Percentiles rank a stretch among this genome's conserved stretches.
phyloP scores from a whole-genome alignment of 768 basidiomycete species.

The Lactarius sanguifluus region DNA sequence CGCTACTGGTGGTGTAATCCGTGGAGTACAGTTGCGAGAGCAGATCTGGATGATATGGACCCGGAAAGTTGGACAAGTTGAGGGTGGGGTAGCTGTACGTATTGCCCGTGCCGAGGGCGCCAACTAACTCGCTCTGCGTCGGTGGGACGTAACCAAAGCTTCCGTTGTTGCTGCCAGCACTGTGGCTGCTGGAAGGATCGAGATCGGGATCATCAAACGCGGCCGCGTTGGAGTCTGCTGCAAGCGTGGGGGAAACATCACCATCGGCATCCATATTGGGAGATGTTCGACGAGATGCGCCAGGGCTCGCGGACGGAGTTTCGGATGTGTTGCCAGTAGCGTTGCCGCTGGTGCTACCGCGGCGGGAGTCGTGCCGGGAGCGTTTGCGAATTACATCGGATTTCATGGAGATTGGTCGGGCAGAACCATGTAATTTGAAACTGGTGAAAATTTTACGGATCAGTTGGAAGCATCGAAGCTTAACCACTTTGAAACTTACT shows the following conservation, averaged over 20 bases:
- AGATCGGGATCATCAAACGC: slow-evolving; percentile 21
- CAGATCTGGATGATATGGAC: slow-evolving; percentile 75
- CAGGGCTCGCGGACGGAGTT: slow-evolving; percentile 74
- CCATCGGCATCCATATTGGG: slow-evolving; percentile 50
- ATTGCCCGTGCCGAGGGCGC: slow-evolving; percentile 42
- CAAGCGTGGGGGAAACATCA: slow-evolving; percentile 57
- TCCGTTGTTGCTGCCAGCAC: slow-evolving; percentile 32
- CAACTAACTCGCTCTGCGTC: slow-evolving; percentile 54
- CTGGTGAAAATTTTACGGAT: slow-evolving; percentile 33
- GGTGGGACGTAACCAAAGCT: slow-evolving; percentile 37
- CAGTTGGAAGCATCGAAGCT: slow-evolving; percentile 5
- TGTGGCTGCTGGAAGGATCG: slow-evolving; percentile 48
- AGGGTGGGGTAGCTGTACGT: slow-evolving; percentile 39
- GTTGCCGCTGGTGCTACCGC: slow-evolving; percentile 38
- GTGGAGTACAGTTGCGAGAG: slow-evolving; percentile 55
- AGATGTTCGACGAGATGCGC: slow-evolving; percentile 70
- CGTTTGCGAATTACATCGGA: slow-evolving; percentile 88
- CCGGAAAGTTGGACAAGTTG: slow-evolving; percentile 51
- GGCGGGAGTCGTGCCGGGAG: slow-evolving; percentile 75
- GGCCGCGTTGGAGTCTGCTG: slow-evolving; percentile 54
- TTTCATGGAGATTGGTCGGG: slow-evolving; percentile 88
- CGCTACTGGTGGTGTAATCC: slow-evolving; percentile 53
- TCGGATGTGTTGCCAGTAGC: slow-evolving; percentile 49
- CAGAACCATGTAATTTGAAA: slow-evolving; percentile 83
- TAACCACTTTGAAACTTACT: slow-evolving; percentile 44